Base-by-base conservation (phyloP, 768 basidiomycete species). In the Boletellus emodensis region DNA sequence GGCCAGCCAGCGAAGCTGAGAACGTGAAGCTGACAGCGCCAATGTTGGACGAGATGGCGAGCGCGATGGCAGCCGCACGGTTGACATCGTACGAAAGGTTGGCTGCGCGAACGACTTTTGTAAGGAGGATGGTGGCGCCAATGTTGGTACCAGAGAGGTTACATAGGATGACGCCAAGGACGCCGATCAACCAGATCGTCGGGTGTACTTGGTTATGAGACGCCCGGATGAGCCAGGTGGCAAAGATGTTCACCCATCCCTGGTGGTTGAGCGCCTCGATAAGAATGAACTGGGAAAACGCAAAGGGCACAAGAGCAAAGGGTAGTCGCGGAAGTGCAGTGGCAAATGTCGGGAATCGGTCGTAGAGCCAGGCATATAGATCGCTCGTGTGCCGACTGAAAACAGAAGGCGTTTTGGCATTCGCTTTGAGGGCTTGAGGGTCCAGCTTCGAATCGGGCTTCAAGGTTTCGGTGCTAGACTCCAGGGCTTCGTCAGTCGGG, bases 271-370 rank as follows among this genome's bases (percentile, higher is more conserved):
- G 77, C 0, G 78, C 88, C 62, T 94, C 87, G 51, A 95, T 90
- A 49, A 98, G 81, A 57, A 97, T 91, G 71, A 98, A 97, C 68
- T 94, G 92, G 1, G 87, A 85, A 63, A 97, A 93, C 0, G 93
- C 90, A 62, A 98, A 98, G 0, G 91, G 91, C 14, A 96, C 72
- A 7, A 96, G 81, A 12, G 82, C 77, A 52, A 93, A 82, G 1
- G 93, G 94, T 0, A 94, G 74, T 17, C 85, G 79, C 0, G 81
- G 77, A 18, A 84, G 70, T 18, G 83, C 80, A 10, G 79, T 79
- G 63, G 78, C 75, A 53, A 87, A 74, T 1, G 88, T 93, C 0
- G 91, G 92, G 64, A 90, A 90, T 39, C 74, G 72, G 18, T 17
- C 49, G 52, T 32, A 71, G 22, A 53, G 52, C n/a, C 14, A n/a